phyloP scores from a whole-genome alignment of 164 flowering plant species.

The Annona squamosa region DNA sequence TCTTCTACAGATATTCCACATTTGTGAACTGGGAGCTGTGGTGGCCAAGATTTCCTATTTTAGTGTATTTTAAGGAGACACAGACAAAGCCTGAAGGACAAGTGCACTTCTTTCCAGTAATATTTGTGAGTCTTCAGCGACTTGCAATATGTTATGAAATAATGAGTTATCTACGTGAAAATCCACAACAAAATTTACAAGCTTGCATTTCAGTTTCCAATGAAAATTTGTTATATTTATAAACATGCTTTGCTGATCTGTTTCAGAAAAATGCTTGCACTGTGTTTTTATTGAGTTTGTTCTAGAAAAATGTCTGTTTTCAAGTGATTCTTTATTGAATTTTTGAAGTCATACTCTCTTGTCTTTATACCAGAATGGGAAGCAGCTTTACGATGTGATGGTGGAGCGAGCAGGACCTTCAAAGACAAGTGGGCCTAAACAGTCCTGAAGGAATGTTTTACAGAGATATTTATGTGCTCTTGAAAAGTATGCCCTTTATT shows the following conservation, averaged over 20 bases:
- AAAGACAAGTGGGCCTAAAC: constrained; percentile 80
- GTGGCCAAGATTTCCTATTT: constrained; percentile 91
- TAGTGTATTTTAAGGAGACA: constrained; percentile 88
- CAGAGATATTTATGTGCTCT: neutral
- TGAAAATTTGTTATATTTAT: neutral
- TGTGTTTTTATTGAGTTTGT: neutral
- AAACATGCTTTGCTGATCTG: neutral
- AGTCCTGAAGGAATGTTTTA: constrained; percentile 7
- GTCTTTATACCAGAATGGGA: constrained; percentile 52
- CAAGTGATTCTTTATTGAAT: neutral
- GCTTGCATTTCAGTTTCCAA: neutral
- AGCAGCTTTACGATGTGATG: constrained; percentile 89
- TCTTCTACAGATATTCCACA: constrained; percentile 55
- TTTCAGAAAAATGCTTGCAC: neutral
- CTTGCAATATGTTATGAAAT: neutral
- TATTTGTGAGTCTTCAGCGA: constrained; percentile 59
- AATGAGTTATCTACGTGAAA: neutral
- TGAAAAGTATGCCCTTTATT: neutral
- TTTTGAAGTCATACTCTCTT: neutral
- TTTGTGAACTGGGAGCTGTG: constrained; percentile 97
- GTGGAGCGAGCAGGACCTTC: constrained; percentile 95
- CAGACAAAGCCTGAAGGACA: constrained; percentile 97
- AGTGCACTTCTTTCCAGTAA: constrained; percentile 88
- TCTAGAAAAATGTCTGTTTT: too few relatives aligned
- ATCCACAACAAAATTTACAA: neutral